Evolutionary conservation across 495 filamentous ascomycete species (phyloP).

Genomic region (Aspergillus biplanus): DNA sequence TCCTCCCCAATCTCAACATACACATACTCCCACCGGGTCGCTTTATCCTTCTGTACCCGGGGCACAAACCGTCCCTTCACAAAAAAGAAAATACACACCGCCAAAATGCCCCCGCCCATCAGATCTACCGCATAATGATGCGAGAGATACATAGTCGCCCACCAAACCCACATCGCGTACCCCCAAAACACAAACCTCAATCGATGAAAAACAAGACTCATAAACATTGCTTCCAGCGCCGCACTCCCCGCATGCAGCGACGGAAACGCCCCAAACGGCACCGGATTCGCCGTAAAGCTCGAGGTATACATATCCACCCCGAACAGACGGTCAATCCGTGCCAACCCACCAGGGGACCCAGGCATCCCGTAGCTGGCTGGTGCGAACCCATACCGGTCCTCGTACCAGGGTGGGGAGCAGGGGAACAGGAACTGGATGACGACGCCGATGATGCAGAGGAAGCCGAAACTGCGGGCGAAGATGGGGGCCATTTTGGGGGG

Average conservation of each 20-base stretch:
- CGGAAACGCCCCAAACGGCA: conserved; percentile 94
- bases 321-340: conserved; percentile 80
- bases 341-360: conserved; percentile 83
- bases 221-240: conserved; percentile 83
- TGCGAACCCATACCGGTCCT: conserved; percentile 82
- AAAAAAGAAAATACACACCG: conserved; percentile 75
- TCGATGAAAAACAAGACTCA: conserved; percentile 83
- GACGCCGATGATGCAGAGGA: conserved; percentile 85
- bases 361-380: conserved; percentile 89
- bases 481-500: conserved; percentile 82
- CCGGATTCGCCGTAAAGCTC: conserved; percentile 79
- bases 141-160: conserved; percentile 95
- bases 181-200: conserved; percentile 71
- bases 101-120: conserved; percentile 79
- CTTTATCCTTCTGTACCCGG: conserved; percentile 76
- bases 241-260: conserved; percentile 85
- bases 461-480: conserved; percentile 84
- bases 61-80: conserved; percentile 78
- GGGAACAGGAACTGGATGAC: conserved; percentile 84
- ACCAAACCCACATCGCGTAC: conserved; percentile 92
- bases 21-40: conserved; percentile 91
- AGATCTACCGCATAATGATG: conserved; percentile 96
- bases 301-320: conserved; percentile 93
- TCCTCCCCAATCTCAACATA: conserved; percentile 78
- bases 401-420: conserved; percentile 94